These are phyloP conservation scores for Fusarium transvaalense DNA, from an alignment of 2,329 filamentous ascomycete genomes.

Conservation along the genomic window DNA sequence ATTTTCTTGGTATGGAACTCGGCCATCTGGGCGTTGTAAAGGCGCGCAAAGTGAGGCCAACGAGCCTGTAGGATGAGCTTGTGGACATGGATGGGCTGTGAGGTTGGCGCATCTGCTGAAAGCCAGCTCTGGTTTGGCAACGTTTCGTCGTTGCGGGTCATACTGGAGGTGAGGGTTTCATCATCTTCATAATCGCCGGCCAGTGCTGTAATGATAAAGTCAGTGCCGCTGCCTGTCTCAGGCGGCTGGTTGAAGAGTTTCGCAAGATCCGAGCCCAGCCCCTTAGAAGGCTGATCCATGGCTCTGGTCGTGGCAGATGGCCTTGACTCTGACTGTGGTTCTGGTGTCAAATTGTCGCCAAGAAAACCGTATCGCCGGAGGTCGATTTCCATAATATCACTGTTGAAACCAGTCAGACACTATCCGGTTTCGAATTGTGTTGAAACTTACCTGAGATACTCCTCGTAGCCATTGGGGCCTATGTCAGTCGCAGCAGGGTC, in stretches of 20 bases:
- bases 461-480: constrained; percentile 80
- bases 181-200: constrained; percentile 81
- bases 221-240: constrained; percentile 85
- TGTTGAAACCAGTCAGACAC: constrained; percentile 46
- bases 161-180: constrained; percentile 67
- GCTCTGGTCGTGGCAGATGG: constrained; percentile 62
- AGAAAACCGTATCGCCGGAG: constrained; percentile 91
- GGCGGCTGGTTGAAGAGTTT: constrained; percentile 88
- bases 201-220: constrained; percentile 91
- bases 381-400: constrained; percentile 94
- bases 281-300: constrained; percentile 69
- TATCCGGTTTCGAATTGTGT: neutral
- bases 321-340: constrained; percentile 64
- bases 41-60: constrained; percentile 94
- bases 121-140: constrained; percentile 67
- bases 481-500: constrained; percentile 75
- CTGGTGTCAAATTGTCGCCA: constrained; percentile 77
- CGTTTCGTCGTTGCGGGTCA: constrained; percentile 60
- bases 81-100: constrained; percentile 91
- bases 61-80: constrained; percentile 93
- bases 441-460: constrained; percentile 76
- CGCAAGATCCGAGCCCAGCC: constrained; percentile 86
- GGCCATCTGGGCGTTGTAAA: constrained; percentile 95
- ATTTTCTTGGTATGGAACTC: constrained; percentile 98
- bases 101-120: constrained; percentile 73